A percentile compares a stretch with the other conserved stretches of the same genome.
Conservation (phyloP, 805 yeast species). For the Debaryomyces castellii region DNA sequence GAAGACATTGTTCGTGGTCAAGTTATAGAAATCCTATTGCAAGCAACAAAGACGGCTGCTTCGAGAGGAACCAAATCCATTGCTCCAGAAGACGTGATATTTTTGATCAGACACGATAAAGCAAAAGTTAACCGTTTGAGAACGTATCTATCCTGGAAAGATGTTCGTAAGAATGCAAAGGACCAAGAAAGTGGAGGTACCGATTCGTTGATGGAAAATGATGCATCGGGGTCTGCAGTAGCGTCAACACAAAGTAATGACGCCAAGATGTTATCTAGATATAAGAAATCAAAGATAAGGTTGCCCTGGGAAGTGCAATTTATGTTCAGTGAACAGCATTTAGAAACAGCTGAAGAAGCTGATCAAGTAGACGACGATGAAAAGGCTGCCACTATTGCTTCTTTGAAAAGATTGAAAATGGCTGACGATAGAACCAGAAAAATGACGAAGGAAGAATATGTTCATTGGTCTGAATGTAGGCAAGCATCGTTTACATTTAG, state of each 20-base stretch:
- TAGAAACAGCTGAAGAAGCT: conserved; percentile 62
- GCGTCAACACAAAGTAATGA: conserved; percentile 32
- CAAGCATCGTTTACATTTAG: conserved; percentile 96
- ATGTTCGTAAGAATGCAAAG: conserved; percentile 77
- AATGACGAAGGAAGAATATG: conserved; percentile 97
- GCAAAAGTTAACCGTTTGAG: conserved; percentile 91
- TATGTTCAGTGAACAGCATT: conserved; percentile 89
- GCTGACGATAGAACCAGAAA: conserved; percentile 92
- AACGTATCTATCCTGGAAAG: conserved; percentile 95
- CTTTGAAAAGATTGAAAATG: conserved; percentile 81
- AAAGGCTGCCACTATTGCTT: conserved; percentile 82
- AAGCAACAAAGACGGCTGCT: conserved; percentile 75
- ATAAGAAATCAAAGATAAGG: conserved; percentile 74
- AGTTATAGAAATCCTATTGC: conserved; percentile 80
- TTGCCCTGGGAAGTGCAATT: conserved; percentile 95
- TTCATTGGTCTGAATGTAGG: conserved; percentile 98
- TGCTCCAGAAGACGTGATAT: conserved; percentile 90
- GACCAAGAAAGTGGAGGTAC: conserved; percentile 56
- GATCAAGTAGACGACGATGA: conserved; percentile 82
- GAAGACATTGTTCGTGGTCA: conserved; percentile 96
- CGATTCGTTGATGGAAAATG: conserved; percentile 50
- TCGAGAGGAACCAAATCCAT: conserved; percentile 80
- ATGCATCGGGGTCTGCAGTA: conserved; percentile 37
- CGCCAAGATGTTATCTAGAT: conserved; percentile 45
- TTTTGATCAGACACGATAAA: conserved; percentile 85